These are phyloP conservation scores for Gossypium davidsonii DNA, from an alignment of 441 rosid genomes.

Conservation along the genomic window DNA sequence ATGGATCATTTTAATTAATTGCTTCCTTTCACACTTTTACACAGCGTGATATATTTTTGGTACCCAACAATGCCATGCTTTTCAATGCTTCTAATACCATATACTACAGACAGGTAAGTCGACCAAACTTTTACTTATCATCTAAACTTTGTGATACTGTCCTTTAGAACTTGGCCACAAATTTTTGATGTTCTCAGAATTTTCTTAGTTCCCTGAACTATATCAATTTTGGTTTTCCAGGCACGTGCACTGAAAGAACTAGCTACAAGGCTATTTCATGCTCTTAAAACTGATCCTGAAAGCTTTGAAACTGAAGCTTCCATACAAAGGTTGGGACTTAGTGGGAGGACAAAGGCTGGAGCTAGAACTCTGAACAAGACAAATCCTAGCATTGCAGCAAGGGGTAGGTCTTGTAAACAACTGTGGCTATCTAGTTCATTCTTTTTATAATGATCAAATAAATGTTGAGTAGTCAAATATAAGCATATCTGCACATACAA, in stretches of 20 bases:
- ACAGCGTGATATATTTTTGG: conserved; percentile 48
- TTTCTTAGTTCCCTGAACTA: background rate
- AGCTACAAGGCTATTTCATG: conserved; percentile 28
- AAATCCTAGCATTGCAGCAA: background rate
- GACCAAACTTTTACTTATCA: background rate
- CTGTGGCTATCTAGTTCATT: background rate
- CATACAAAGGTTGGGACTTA: conserved; percentile 2
- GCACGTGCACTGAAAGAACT: conserved; percentile 35
- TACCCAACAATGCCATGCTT: conserved; percentile 43
- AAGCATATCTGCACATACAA: background rate
- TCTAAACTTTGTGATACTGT: background rate
- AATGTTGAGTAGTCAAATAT: background rate
- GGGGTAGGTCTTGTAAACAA: conserved; percentile 6
- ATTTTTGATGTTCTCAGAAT: background rate
- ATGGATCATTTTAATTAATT: conserved; percentile 14
- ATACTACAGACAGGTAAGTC: conserved; percentile 37
- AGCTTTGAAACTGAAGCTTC: conserved; percentile 29
- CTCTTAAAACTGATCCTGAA: conserved; percentile 31
- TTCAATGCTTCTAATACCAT: conserved; percentile 39
- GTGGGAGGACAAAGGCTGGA: conserved; percentile 24
- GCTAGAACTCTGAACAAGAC: conserved; percentile 14
- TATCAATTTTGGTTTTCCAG: conserved; percentile 23
- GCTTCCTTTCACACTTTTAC: conserved; percentile 13
- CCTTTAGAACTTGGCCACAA: background rate
- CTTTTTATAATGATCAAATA: conserved; percentile 4